These are phyloP conservation scores for Anthracocystis walkeri DNA, from an alignment of 1,284 basidiomycete species.

Conservation along the genomic window DNA sequence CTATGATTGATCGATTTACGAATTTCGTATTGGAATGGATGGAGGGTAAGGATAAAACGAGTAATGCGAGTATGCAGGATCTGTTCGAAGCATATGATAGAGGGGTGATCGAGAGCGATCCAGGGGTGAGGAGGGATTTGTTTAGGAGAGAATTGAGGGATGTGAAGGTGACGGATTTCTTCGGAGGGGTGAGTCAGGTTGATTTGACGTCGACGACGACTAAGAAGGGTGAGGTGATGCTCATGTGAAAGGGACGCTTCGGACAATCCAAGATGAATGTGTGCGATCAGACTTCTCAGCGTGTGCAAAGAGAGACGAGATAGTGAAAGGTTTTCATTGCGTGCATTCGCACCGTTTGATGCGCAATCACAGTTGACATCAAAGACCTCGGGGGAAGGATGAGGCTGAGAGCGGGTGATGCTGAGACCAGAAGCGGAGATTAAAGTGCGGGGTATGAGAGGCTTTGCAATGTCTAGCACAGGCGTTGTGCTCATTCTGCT, in stretches of 20 bases:
- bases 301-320: background rate
- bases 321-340: background rate
- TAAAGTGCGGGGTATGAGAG: background rate
- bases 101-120: slow-evolving; percentile 81
- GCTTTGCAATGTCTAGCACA: background rate
- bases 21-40: slow-evolving; percentile 91
- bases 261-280: background rate
- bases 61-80: slow-evolving; percentile 82
- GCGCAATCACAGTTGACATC: background rate
- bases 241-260: slow-evolving; percentile 13
- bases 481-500: slow-evolving; percentile 16
- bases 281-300: background rate
- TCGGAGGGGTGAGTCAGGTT: slow-evolving; percentile 88
- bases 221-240: slow-evolving; percentile 5
- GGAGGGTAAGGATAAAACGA: slow-evolving; percentile 91
- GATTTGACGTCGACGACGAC: slow-evolving; percentile 72
- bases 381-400: background rate
- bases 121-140: slow-evolving; percentile 87
- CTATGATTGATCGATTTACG: slow-evolving; percentile 94
- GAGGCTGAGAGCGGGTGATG: background rate
- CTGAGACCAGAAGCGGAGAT: background rate
- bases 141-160: slow-evolving; percentile 78
- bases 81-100: slow-evolving; percentile 87
- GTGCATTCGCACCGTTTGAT: background rate
- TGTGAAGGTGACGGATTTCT: slow-evolving; percentile 92